phyloP scores from a whole-genome alignment of 306 rosid species.

The Datisca glomerata region DNA sequence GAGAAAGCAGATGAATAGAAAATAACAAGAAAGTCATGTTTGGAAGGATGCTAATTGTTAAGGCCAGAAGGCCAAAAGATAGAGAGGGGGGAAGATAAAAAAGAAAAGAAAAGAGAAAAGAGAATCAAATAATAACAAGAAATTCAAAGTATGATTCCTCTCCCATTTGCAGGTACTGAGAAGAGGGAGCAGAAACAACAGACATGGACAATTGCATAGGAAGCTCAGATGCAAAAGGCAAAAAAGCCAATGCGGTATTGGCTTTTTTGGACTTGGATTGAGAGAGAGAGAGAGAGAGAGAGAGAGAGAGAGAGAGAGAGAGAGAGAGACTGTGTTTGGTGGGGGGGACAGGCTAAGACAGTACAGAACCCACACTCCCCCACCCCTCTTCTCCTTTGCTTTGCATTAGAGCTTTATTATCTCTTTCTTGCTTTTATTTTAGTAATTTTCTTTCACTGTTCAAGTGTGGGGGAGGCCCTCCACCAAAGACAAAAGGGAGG shows the following conservation, averaged over 20 bases:
- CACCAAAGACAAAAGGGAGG: conserved; percentile 46
- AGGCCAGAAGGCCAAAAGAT: conserved; percentile 11
- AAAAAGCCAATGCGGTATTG: conserved; percentile 54
- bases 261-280: conserved; percentile 42
- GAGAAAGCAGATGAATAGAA: conserved; percentile 28
- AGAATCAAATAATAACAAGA: conserved; percentile 58
- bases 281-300: conserved; percentile 25
- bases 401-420: conserved; percentile 34
- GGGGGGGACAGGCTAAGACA: conserved; percentile 81
- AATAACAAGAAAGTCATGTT: conserved; percentile 31
- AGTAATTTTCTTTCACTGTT: conserved; percentile 30
- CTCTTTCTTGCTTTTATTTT: conserved; percentile 20
- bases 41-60: conserved; percentile 19
- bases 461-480: conserved; percentile 42
- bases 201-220: conserved; percentile 72
- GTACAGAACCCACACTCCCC: conserved; percentile 70
- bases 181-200: conserved; percentile 63
- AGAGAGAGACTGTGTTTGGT: conserved; percentile 37
- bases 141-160: conserved; percentile 76
- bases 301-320: conserved; percentile 36
- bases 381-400: conserved; percentile 24
- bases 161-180: conserved; percentile 75
- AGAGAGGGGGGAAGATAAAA: not conserved
- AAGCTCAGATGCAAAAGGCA: conserved; percentile 71
- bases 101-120: not conserved